Evolutionary conservation across 495 filamentous ascomycete genomes (phyloP).

Genomic region (Hyphodiscus hymeniophilus): DNA sequence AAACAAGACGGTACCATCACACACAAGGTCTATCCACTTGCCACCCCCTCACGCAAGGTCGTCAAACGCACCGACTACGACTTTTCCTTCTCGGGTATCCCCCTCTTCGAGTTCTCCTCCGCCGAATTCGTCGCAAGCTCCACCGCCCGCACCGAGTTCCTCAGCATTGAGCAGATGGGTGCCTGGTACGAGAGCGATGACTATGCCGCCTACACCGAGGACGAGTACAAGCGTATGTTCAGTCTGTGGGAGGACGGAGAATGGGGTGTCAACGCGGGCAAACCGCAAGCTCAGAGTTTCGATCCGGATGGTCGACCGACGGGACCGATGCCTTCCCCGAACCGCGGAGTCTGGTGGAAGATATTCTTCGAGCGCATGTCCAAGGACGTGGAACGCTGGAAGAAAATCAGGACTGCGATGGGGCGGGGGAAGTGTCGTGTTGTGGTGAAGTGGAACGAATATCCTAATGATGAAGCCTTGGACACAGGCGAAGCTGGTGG

Average conservation of each 20-base stretch:
- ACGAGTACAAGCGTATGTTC: background rate
- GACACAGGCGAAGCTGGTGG: background rate
- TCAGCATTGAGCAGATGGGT: background rate
- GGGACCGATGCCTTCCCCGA: background rate
- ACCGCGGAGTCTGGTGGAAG: conserved; percentile 5
- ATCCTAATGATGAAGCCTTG: background rate
- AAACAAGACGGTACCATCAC: background rate
- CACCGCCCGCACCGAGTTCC: background rate
- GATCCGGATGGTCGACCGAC: background rate
- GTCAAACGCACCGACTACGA: conserved; percentile 15
- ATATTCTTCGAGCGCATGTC: background rate
- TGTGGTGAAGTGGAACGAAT: conserved; percentile 16
- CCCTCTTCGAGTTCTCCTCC: conserved; percentile 15
- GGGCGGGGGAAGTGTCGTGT: conserved; percentile 5
- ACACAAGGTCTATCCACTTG: background rate
- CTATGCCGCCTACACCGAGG: background rate
- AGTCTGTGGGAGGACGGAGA: background rate
- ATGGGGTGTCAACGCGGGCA: background rate
- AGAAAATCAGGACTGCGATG: conserved; percentile 7
- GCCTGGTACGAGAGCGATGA: background rate
- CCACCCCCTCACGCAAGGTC: background rate
- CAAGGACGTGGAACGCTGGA: conserved; percentile 5
- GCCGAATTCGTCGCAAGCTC: background rate
- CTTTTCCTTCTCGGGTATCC: conserved; percentile 11
- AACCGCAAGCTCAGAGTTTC: too few relatives aligned